phyloP scores from a whole-genome alignment of 352 stramenopile genomes.

The Peronospora belbahrii region DNA sequence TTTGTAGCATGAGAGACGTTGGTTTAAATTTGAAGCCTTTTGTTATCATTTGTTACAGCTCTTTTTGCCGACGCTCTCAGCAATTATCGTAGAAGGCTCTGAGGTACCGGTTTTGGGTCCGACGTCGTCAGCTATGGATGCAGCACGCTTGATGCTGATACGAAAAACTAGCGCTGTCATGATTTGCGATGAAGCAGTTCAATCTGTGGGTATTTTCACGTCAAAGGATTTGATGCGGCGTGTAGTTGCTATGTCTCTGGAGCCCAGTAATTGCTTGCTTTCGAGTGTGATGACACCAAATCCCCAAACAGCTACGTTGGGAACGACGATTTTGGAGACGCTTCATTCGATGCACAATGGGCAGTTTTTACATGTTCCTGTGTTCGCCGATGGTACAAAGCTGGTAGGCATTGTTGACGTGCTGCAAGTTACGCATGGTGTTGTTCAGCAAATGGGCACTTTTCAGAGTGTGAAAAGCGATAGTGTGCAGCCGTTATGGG shows the following conservation, averaged over 20 bases:
- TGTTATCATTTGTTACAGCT: slow-evolving; percentile 32
- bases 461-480: slow-evolving; percentile 65
- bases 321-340: slow-evolving; percentile 94
- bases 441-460: slow-evolving; percentile 78
- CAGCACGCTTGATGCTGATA: slow-evolving; percentile 71
- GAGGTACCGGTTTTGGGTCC: slow-evolving; percentile 51
- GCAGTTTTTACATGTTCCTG: slow-evolving; percentile 93
- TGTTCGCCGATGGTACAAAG: slow-evolving; percentile 85
- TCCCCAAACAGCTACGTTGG: slow-evolving; percentile 87
- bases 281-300: slow-evolving; percentile 92
- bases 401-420: slow-evolving; percentile 94
- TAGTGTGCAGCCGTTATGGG: slow-evolving; percentile 66
- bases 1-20: no score
- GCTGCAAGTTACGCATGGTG: slow-evolving; percentile 88
- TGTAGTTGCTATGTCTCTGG: slow-evolving; percentile 86
- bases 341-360: slow-evolving; percentile 97
- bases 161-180: slow-evolving; percentile 75
- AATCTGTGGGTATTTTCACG: slow-evolving; percentile 94
- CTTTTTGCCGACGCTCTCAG: slow-evolving; percentile 77
- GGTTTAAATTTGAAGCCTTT: neutral
- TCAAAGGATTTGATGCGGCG: slow-evolving; percentile 97
- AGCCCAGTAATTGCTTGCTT: slow-evolving; percentile 76
- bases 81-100: slow-evolving; percentile 55
- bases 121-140: slow-evolving; percentile 51
- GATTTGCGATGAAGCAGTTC: slow-evolving; percentile 81